These are phyloP conservation scores for Recurvomyces mirabilis DNA, from an alignment of 495 filamentous ascomycete genomes.

Conservation along the genomic window DNA sequence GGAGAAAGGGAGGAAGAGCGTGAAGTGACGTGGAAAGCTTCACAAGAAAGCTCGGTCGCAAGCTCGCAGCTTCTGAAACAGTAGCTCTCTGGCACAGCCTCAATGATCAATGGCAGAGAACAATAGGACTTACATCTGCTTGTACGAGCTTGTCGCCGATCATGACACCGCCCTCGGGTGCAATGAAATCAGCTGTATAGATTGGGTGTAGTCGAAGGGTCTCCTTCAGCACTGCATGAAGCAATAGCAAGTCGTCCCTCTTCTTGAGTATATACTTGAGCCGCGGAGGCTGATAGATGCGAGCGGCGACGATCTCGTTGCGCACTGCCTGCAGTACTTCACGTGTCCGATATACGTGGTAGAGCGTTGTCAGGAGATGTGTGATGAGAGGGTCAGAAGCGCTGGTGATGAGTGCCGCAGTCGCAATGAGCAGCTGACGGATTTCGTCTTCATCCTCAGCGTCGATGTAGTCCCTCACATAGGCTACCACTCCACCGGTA, in stretches of 20 bases:
- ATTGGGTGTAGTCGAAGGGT: conserved; percentile 1
- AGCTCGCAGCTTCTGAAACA: no score
- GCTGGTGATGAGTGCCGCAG: background rate
- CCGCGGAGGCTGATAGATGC: background rate
- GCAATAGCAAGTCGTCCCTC: background rate
- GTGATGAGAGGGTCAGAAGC: background rate
- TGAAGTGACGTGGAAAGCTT: no score
- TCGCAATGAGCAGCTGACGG: background rate
- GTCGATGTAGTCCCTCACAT: background rate
- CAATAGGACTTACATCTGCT: background rate
- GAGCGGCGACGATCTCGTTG: background rate
- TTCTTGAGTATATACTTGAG: background rate
- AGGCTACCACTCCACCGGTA: background rate
- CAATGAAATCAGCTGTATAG: background rate
- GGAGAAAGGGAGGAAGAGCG: no score
- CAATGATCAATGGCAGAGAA: no score
- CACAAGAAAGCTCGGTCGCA: no score
- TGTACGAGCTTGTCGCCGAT: conserved; percentile 1
- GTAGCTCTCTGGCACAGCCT: no score
- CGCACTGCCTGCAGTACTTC: conserved; percentile 1
- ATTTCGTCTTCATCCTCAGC: background rate
- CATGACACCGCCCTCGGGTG: conserved; percentile 1
- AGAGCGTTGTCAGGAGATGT: conserved; percentile 1
- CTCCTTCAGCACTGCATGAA: conserved; percentile 3
- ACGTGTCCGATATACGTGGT: conserved; percentile 2